Evolutionary conservation across 495 filamentous ascomycete species (phyloP).

Genomic region (Neurospora discreta): DNA sequence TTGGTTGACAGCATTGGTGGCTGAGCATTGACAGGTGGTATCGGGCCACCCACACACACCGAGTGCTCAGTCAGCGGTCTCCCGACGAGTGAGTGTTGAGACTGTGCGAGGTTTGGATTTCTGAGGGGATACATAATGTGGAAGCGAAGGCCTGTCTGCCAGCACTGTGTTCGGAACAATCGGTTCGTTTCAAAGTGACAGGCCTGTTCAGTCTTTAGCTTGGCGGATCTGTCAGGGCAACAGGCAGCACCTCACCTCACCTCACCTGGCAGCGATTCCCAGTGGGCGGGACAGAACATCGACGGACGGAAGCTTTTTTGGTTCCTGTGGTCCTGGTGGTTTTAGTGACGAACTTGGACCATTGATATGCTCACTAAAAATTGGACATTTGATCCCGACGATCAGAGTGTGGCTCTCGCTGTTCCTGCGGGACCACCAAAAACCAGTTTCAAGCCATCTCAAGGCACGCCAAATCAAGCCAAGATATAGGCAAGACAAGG

Average conservation of each 20-base stretch:
- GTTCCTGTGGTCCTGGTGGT: background rate
- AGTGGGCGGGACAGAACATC: background rate
- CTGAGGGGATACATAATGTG: background rate
- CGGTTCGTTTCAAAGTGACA: conserved; percentile 5
- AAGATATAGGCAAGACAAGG: too few species aligned
- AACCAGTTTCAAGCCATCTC: background rate
- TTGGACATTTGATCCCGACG: background rate
- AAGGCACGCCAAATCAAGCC: too few species aligned
- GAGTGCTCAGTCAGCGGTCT: background rate
- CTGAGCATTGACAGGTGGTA: background rate
- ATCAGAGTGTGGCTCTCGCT: background rate
- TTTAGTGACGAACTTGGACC: background rate
- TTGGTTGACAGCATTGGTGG: background rate
- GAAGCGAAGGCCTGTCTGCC: background rate
- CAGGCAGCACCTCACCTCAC: background rate
- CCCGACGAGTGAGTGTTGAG: background rate
- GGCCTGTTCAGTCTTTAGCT: background rate
- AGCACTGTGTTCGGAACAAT: conserved; percentile 12
- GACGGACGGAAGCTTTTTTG: background rate
- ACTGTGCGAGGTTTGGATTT: background rate
- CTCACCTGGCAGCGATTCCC: background rate
- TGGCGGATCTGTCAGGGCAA: background rate
- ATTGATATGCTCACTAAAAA: background rate
- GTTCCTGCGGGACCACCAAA: background rate
- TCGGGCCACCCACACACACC: background rate